These are phyloP conservation scores for Clonostachys rhizophaga DNA, from an alignment of 2,329 filamentous ascomycete species.

Conservation along the genomic window DNA sequence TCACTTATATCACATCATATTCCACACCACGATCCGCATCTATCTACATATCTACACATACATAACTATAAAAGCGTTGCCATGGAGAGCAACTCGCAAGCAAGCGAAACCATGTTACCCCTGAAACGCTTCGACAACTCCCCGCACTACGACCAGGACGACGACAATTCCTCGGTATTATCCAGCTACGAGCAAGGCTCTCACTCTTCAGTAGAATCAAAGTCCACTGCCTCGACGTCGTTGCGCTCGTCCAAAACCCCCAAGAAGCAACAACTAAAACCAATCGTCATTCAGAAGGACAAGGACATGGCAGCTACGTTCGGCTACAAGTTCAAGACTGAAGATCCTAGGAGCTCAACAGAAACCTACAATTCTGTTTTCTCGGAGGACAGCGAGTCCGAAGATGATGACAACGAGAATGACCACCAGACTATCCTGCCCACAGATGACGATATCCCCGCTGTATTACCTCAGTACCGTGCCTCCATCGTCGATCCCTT, in stretches of 20 bases:
- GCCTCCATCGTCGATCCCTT: slow-evolving; percentile 56
- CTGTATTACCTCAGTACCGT: slow-evolving; percentile 49
- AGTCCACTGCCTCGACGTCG: neutral
- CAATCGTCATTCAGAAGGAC: neutral
- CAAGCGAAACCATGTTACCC: neutral
- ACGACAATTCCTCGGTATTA: neutral
- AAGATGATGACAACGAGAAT: slow-evolving; percentile 14
- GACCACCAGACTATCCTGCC: slow-evolving; percentile 15
- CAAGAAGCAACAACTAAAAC: neutral
- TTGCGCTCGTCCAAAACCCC: neutral
- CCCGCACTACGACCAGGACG: neutral
- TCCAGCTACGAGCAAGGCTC: neutral
- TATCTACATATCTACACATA: too few relatives aligned
- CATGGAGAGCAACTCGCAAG: too few relatives aligned
- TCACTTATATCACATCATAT: too few relatives aligned
- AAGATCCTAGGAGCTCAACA: slow-evolving; percentile 39
- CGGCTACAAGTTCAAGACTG: slow-evolving; percentile 1
- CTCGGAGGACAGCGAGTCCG: slow-evolving; percentile 19
- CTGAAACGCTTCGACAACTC: neutral
- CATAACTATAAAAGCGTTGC: too few relatives aligned
- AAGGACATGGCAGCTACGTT: slow-evolving; percentile 2
- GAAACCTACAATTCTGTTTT: slow-evolving; percentile 78
- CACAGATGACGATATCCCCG: slow-evolving; percentile 34
- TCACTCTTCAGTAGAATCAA: slow-evolving; percentile 3
- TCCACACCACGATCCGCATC: too few relatives aligned